Percentiles rank a stretch among this genome's conserved stretches.
Evolutionary conservation across 1,139 yeast species (phyloP).

Genomic region (Suhomyces choctaworum): DNA sequence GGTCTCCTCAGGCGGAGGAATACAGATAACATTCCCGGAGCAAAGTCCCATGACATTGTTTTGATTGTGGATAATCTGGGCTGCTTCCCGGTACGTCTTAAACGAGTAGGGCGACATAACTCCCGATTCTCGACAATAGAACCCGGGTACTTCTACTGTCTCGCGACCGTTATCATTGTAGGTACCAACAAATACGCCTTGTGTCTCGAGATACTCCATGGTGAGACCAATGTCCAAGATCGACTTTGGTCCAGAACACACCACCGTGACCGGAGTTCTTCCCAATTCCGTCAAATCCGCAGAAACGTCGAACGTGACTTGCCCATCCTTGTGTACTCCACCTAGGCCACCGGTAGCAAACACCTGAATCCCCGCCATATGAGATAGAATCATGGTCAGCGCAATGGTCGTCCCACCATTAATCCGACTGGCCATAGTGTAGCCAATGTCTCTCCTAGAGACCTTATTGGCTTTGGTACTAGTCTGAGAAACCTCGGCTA

Average conservation of each 20-base stretch:
- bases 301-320: slow-evolving; percentile 73
- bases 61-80: slow-evolving; percentile 57
- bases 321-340: slow-evolving; percentile 85
- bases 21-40: slow-evolving; percentile 76
- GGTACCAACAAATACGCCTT: slow-evolving; percentile 66
- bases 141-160: slow-evolving; percentile 67
- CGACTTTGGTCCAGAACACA: slow-evolving; percentile 89
- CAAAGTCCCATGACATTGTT: slow-evolving; percentile 50
- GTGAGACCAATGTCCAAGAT: slow-evolving; percentile 80
- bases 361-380: slow-evolving; percentile 73
- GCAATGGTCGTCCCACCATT: slow-evolving; percentile 92
- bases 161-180: slow-evolving; percentile 41
- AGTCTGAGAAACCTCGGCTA: slow-evolving; percentile 45
- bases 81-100: slow-evolving; percentile 54
- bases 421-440: slow-evolving; percentile 60
- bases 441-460: slow-evolving; percentile 79
- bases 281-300: slow-evolving; percentile 88
- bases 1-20: slow-evolving; percentile 71
- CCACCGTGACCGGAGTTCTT: slow-evolving; percentile 80
- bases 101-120: slow-evolving; percentile 69
- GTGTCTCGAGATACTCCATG: slow-evolving; percentile 84
- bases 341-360: slow-evolving; percentile 96
- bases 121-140: slow-evolving; percentile 77
- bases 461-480: slow-evolving; percentile 52
- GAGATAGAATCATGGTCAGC: slow-evolving; percentile 81